Percentiles rank a stretch among this genome's conserved stretches.
Evolutionary conservation across 495 filamentous ascomycete species (phyloP).

Genomic region (Penicillium cinerascens): DNA sequence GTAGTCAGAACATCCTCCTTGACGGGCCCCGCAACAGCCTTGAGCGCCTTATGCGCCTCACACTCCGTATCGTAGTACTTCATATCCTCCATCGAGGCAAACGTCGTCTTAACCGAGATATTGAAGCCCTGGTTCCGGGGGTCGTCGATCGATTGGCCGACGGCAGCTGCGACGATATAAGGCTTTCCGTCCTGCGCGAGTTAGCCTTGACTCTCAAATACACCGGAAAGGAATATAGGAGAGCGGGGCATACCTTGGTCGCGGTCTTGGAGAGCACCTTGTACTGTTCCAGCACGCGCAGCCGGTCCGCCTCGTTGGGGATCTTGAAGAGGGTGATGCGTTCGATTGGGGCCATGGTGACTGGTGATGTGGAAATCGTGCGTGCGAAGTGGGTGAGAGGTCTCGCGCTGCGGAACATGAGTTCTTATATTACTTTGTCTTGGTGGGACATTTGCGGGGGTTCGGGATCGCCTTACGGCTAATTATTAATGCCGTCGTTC

Average conservation of each 20-base stretch:
- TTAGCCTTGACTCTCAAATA: no score
- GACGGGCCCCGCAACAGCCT: slow-evolving; percentile 40
- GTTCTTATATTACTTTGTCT: not conserved
- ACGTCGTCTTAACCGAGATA: slow-evolving; percentile 54
- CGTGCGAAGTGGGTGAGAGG: not conserved
- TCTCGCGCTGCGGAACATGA: not conserved
- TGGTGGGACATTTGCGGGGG: not conserved
- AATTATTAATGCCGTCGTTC: not conserved
- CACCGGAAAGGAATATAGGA: not conserved
- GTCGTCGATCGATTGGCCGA: slow-evolving; percentile 46
- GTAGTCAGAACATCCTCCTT: slow-evolving; percentile 47
- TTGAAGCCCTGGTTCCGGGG: slow-evolving; percentile 62
- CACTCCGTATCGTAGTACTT: slow-evolving; percentile 65
- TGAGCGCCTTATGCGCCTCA: slow-evolving; percentile 58
- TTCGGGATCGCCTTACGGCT: not conserved
- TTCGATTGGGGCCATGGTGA: slow-evolving; percentile 44
- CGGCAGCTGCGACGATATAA: slow-evolving; percentile 55
- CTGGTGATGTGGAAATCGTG: not conserved
- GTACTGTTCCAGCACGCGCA: slow-evolving; percentile 47
- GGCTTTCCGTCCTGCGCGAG: slow-evolving; percentile 58
- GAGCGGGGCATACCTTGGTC: slow-evolving; percentile 37
- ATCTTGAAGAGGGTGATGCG: slow-evolving; percentile 61
- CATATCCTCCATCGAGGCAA: slow-evolving; percentile 64
- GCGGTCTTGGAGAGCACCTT: slow-evolving; percentile 49
- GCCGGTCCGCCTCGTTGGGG: slow-evolving; percentile 43